Evolutionary conservation across 371 early-diverging fungal species (phyloP).

Genomic region (Funneliformis caledonium): DNA sequence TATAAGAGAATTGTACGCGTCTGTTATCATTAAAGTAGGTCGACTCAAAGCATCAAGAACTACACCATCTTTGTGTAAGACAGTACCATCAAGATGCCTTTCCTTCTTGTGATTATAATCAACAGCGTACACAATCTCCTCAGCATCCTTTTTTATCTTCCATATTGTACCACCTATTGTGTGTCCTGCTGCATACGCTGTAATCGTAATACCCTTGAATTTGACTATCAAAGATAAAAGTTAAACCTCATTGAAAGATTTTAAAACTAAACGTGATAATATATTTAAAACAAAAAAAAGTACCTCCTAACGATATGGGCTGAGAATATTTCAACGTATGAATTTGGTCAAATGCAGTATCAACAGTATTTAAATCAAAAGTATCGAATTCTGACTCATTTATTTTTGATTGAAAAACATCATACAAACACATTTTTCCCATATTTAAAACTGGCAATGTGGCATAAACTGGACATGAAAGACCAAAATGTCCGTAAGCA

Average conservation of each 20-base stretch:
- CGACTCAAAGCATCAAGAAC: constrained; percentile 74
- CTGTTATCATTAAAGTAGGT: constrained; percentile 91
- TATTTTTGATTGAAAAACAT: constrained; percentile 73
- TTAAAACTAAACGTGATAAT: background rate
- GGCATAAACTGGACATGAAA: constrained; percentile 90
- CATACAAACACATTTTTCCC: constrained; percentile 88
- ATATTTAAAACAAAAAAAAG: constrained; percentile 19
- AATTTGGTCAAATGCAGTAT: constrained; percentile 85
- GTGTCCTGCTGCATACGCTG: constrained; percentile 95
- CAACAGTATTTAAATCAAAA: constrained; percentile 77
- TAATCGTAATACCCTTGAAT: constrained; percentile 85
- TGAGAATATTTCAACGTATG: constrained; percentile 91
- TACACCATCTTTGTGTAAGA: constrained; percentile 72
- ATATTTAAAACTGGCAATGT: constrained; percentile 94
- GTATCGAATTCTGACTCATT: constrained; percentile 72
- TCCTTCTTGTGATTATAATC: constrained; percentile 97
- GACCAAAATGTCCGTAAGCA: constrained; percentile 76
- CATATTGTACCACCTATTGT: constrained; percentile 97
- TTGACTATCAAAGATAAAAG: constrained; percentile 57
- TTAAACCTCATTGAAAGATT: background rate
- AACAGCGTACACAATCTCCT: constrained; percentile 94
- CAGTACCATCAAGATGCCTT: constrained; percentile 85
- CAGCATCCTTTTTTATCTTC: constrained; percentile 94
- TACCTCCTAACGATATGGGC: constrained; percentile 73
- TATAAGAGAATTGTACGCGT: constrained; percentile 78